Conservation (phyloP, 2,329 filamentous ascomycete species). For the Capronia epimyces region DNA sequence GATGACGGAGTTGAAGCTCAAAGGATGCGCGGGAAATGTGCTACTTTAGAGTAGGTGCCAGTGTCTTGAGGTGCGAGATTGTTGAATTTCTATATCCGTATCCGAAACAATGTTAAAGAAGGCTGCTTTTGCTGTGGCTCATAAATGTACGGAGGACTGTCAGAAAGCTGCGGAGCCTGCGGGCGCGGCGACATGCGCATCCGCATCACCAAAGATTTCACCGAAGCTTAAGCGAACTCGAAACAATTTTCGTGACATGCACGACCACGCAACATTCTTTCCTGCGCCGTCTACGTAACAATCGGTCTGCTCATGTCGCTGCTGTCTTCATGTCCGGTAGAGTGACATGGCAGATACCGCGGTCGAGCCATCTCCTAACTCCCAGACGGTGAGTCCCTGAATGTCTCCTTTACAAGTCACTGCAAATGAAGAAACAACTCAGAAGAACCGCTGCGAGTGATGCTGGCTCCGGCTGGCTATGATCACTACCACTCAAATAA, state of each 20-base stretch:
- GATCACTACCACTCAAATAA: conserved; percentile 35
- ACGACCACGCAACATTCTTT: not conserved
- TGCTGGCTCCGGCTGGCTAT: conserved; percentile 45
- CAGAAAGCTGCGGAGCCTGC: conserved; percentile 4
- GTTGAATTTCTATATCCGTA: too few relatives aligned
- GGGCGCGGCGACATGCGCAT: not conserved
- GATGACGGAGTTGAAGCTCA: not conserved
- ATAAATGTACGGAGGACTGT: too few relatives aligned
- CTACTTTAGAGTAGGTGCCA: not conserved
- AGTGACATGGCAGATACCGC: conserved; percentile 35
- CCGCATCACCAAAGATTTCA: conserved; percentile 2
- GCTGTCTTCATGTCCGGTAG: conserved; percentile 37
- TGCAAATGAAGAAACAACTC: conserved; percentile 41
- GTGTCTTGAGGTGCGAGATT: too few relatives aligned
- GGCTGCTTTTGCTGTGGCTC: too few relatives aligned
- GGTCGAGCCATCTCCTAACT: conserved; percentile 22
- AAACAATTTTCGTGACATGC: conserved; percentile 1
- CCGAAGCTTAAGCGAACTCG: conserved; percentile 31
- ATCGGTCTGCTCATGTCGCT: conserved; percentile 23
- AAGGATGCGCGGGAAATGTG: not conserved
- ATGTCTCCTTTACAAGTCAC: conserved; percentile 1
- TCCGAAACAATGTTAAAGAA: too few relatives aligned
- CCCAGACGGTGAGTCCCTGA: conserved; percentile 34
- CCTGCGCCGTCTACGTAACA: not conserved
- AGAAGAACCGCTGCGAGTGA: conserved; percentile 67